Conservation (phyloP, 371 early-diverging fungal species). For the Syncephalastrum contaminatum region DNA sequence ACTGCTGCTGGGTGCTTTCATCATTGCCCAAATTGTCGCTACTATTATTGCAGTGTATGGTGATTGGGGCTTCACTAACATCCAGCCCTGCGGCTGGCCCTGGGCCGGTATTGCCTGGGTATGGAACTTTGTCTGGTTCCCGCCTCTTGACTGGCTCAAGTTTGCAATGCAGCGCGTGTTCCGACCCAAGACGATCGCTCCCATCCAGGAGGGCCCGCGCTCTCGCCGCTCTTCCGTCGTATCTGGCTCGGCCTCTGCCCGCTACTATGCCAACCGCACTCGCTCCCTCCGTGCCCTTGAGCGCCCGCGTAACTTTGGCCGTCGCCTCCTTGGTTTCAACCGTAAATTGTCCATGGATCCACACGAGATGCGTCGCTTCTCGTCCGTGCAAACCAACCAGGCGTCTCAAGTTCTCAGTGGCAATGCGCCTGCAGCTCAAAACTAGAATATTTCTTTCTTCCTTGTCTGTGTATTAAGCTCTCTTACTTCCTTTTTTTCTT, state of each 20-base stretch:
- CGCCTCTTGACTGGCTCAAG: constrained; percentile 74
- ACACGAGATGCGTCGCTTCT: constrained; percentile 54
- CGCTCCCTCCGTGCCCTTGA: constrained; percentile 39
- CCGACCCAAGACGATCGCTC: constrained; percentile 32
- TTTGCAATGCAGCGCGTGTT: constrained; percentile 63
- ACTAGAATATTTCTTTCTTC: constrained; percentile 1
- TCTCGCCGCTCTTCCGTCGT: constrained; percentile 33
- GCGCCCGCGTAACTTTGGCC: constrained; percentile 39
- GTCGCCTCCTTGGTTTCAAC: constrained; percentile 27
- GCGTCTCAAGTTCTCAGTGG: constrained; percentile 41
- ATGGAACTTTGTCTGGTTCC: constrained; percentile 78
- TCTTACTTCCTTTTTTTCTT: background rate
- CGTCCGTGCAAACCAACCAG: constrained; percentile 39
- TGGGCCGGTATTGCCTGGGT: constrained; percentile 70
- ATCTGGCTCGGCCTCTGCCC: constrained; percentile 36
- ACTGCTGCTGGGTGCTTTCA: constrained; percentile 45
- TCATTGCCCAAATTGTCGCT: constrained; percentile 54
- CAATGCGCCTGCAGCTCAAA: constrained; percentile 1
- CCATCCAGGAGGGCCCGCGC: constrained; percentile 4
- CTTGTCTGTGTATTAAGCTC: constrained; percentile 1
- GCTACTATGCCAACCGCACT: constrained; percentile 47
- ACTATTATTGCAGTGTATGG: constrained; percentile 59
- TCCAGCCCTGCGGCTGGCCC: constrained; percentile 52
- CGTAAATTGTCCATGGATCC: constrained; percentile 46
- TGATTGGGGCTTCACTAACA: constrained; percentile 57